These are phyloP conservation scores for Wallacemonas sp. DNA, from an alignment of 208 protist genomes.

Conservation along the genomic window DNA sequence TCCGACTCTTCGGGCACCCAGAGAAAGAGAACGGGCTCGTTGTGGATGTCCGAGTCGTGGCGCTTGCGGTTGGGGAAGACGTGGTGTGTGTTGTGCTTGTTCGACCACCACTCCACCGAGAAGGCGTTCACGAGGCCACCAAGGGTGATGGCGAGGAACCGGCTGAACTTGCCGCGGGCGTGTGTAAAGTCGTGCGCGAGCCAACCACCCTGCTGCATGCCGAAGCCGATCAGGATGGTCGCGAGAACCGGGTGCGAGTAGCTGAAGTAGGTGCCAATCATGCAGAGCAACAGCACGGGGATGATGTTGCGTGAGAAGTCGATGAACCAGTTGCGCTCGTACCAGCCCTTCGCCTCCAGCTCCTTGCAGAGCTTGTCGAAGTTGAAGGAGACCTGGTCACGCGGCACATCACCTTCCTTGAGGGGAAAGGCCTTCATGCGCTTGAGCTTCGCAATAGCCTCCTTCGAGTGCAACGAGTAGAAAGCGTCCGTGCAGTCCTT, in stretches of 20 bases:
- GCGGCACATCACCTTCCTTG: constrained; percentile 53
- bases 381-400: constrained; percentile 54
- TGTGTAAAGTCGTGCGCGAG: constrained; percentile 73
- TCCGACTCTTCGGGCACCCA: constrained; percentile 59
- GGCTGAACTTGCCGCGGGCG: constrained; percentile 46
- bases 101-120: constrained; percentile 70
- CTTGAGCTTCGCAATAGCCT: constrained; percentile 78
- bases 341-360: constrained; percentile 64
- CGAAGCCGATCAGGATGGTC: constrained; percentile 61
- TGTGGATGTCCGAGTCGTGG: constrained; percentile 80
- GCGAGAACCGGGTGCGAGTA: constrained; percentile 56
- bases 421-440: constrained; percentile 72
- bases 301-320: constrained; percentile 72
- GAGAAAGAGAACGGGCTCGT: constrained; percentile 72
- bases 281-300: constrained; percentile 55
- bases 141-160: constrained; percentile 45
- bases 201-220: constrained; percentile 86
- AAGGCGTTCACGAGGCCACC: constrained; percentile 67
- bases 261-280: constrained; percentile 56
- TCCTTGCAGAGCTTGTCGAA: constrained; percentile 66
- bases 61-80: constrained; percentile 72
- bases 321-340: constrained; percentile 64
- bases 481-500: constrained; percentile 79
- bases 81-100: constrained; percentile 89
- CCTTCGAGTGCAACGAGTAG: constrained; percentile 78